Evolutionary conservation across 164 flowering plant species (phyloP).

Genomic region (Macadamia integrifolia): DNA sequence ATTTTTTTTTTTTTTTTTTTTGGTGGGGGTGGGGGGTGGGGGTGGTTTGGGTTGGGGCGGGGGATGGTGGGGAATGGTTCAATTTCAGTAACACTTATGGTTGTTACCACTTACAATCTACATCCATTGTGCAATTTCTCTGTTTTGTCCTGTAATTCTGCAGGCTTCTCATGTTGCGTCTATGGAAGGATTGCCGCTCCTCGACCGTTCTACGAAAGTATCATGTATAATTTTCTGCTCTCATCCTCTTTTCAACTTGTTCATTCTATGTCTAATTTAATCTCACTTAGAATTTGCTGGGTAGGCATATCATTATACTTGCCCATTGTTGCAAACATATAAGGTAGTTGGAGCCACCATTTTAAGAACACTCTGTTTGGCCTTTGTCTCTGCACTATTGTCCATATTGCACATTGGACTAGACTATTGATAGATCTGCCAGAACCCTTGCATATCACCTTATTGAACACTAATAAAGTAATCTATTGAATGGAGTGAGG

Average conservation of each 20-base stretch:
- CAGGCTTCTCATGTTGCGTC: conserved; percentile 75
- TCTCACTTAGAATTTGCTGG: neutral
- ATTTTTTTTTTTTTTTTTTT: no score
- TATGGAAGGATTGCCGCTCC: conserved; percentile 56
- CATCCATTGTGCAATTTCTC: neutral
- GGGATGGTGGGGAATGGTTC: neutral
- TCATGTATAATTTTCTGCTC: conserved; percentile 44
- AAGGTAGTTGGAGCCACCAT: neutral
- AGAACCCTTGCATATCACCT: neutral
- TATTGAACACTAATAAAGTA: neutral
- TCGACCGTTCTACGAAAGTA: conserved; percentile 55
- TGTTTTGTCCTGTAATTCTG: neutral
- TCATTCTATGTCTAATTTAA: neutral
- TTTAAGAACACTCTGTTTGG: neutral
- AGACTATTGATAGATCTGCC: neutral
- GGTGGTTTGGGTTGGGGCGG: no score
- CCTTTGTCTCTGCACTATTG: no score
- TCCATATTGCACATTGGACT: neutral
- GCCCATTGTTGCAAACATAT: neutral
- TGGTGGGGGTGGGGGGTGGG: no score
- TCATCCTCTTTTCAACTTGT: neutral
- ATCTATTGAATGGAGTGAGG: neutral
- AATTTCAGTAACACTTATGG: neutral
- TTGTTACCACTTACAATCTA: neutral
- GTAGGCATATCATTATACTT: neutral